Conservation (phyloP, 2,329 filamentous ascomycete genomes). For the Coleophoma eucalyptorum region DNA sequence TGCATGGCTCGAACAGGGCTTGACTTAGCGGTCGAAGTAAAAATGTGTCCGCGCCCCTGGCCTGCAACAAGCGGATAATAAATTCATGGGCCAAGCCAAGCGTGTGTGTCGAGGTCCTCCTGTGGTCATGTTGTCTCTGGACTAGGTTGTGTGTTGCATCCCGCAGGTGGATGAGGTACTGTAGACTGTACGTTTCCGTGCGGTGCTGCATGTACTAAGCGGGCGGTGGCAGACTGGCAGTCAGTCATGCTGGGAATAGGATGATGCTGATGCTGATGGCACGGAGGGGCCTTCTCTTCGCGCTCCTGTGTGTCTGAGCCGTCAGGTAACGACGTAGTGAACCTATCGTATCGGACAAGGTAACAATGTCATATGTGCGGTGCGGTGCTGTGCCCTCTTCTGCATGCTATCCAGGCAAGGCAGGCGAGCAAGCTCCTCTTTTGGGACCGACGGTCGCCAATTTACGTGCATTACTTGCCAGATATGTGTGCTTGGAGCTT, state of each 20-base stretch:
- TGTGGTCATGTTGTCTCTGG: constrained; percentile 9
- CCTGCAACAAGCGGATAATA: constrained; percentile 18
- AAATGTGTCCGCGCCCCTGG: constrained; percentile 20
- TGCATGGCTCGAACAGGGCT: constrained; percentile 13
- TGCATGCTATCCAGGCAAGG: too few species aligned
- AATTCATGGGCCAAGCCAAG: constrained; percentile 12
- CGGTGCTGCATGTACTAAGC: neutral
- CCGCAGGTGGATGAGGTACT: constrained; percentile 16
- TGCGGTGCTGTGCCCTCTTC: too few species aligned
- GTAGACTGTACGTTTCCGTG: neutral
- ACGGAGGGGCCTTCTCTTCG: too few species aligned
- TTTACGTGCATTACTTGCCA: too few species aligned
- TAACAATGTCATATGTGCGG: too few species aligned
- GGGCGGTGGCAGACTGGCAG: neutral
- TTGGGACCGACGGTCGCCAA: too few species aligned
- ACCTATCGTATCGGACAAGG: too few species aligned
- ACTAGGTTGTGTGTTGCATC: constrained; percentile 13
- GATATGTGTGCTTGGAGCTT: neutral
- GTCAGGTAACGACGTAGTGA: too few species aligned
- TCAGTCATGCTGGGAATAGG: neutral
- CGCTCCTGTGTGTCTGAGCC: too few species aligned
- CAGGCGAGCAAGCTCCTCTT: too few species aligned
- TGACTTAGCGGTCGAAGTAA: constrained; percentile 25
- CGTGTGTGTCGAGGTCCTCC: neutral
- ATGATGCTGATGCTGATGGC: too few species aligned